A percentile compares a stretch with the other conserved stretches of the same genome.
phyloP scores from a whole-genome alignment of 495 filamentous ascomycete genomes.

The Cryomyces minteri region DNA sequence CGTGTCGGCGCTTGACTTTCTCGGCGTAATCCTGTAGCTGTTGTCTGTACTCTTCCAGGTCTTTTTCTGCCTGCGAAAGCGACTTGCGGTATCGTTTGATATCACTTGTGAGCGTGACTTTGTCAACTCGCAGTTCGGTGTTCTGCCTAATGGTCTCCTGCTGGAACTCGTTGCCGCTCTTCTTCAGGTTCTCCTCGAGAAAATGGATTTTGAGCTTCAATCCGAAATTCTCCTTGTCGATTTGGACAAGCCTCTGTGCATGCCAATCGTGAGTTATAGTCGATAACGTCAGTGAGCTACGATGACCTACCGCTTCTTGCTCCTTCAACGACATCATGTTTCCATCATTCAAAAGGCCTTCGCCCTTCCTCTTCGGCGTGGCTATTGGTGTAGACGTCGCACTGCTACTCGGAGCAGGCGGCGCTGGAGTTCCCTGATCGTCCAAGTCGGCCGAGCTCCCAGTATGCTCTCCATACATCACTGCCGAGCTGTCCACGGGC shows the following conservation, averaged over 20 bases:
- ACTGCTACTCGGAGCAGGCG: constrained; percentile 60
- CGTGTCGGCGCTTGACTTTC: constrained; percentile 55
- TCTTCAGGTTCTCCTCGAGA: constrained; percentile 59
- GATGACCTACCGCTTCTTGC: constrained; percentile 57
- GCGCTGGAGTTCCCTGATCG: constrained; percentile 42
- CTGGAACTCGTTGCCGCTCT: constrained; percentile 72
- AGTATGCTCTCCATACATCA: constrained; percentile 46
- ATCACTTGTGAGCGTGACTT: constrained; percentile 71
- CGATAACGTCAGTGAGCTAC: not conserved
- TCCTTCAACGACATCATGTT: constrained; percentile 80
- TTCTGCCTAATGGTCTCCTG: constrained; percentile 81
- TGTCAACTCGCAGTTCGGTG: constrained; percentile 82
- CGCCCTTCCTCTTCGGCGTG: constrained; percentile 37
- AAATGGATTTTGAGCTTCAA: constrained; percentile 70
- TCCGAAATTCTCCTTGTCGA: constrained; percentile 82
- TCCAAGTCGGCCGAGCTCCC: constrained; percentile 32
- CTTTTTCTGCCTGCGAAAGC: constrained; percentile 59
- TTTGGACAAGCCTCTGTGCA: constrained; percentile 60
- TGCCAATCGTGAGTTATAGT: too few relatives aligned
- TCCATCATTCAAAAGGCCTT: constrained; percentile 52
- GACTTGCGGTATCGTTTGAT: constrained; percentile 68
- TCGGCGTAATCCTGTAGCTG: constrained; percentile 65
- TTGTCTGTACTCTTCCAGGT: constrained; percentile 55
- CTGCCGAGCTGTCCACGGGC: constrained; percentile 37
- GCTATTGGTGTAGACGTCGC: constrained; percentile 56